phyloP scores from a whole-genome alignment of 306 rosid species.

The Purshia tridentata region DNA sequence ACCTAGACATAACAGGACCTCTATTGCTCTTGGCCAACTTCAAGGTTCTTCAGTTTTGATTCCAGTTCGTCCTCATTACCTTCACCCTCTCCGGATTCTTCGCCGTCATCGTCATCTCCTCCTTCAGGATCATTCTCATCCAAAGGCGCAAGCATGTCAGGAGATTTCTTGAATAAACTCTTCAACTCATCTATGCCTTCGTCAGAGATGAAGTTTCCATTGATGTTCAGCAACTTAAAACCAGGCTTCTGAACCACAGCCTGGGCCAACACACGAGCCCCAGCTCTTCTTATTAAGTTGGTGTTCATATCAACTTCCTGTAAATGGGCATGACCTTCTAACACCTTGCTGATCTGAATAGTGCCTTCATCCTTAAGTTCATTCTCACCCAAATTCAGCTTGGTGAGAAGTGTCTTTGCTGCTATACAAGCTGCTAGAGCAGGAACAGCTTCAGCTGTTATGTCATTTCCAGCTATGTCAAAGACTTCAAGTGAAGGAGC shows the following conservation, averaged over 20 bases:
- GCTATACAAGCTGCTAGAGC: slow-evolving; percentile 59
- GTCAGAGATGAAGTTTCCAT: slow-evolving; percentile 77
- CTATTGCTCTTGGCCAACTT: slow-evolving; percentile 45
- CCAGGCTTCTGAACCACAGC: slow-evolving; percentile 61
- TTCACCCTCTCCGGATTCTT: slow-evolving; percentile 47
- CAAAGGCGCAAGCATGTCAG: slow-evolving; percentile 60
- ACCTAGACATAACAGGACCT: neutral
- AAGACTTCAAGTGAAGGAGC: slow-evolving; percentile 77
- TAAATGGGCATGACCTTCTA: slow-evolving; percentile 55
- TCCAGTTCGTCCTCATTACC: slow-evolving; percentile 54
- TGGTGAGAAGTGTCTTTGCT: slow-evolving; percentile 52
- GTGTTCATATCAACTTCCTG: slow-evolving; percentile 77
- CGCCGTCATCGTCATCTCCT: slow-evolving; percentile 46
- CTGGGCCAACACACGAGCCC: slow-evolving; percentile 78
- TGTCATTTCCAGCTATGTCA: slow-evolving; percentile 91
- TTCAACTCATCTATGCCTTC: slow-evolving; percentile 78
- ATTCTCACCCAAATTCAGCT: slow-evolving; percentile 80
- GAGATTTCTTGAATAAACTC: slow-evolving; percentile 56
- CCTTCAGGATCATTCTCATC: slow-evolving; percentile 93
- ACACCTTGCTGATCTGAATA: slow-evolving; percentile 56
- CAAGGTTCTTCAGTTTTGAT: slow-evolving; percentile 80
- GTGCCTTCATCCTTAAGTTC: slow-evolving; percentile 90
- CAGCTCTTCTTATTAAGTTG: slow-evolving; percentile 60
- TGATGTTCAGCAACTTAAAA: slow-evolving; percentile 61
- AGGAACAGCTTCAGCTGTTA: slow-evolving; percentile 67